phyloP scores from a whole-genome alignment of 106 monocot species.

The Amphibolis antarctica region DNA sequence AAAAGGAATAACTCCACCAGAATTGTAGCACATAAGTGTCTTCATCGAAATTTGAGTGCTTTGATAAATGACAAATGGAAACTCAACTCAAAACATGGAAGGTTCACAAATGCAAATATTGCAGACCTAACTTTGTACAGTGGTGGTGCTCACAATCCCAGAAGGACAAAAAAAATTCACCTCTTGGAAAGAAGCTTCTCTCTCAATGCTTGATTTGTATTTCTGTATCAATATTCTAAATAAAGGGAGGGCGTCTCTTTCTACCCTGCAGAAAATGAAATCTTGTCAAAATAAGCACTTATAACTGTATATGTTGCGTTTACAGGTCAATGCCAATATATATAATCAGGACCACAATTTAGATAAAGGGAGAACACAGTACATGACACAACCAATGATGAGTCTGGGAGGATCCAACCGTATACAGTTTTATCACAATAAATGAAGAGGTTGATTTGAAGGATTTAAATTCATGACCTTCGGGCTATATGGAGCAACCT shows the following conservation, averaged over 20 bases:
- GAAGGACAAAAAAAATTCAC: slow-evolving; percentile 19
- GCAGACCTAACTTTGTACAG: too few relatives aligned
- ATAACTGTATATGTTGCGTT: not conserved
- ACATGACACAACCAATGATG: not conserved
- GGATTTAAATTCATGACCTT: too few relatives aligned
- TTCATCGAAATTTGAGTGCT: too few relatives aligned
- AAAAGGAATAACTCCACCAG: too few relatives aligned
- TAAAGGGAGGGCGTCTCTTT: slow-evolving; percentile 89
- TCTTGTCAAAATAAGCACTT: not conserved
- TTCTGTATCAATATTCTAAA: slow-evolving; percentile 81
- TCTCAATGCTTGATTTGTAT: slow-evolving; percentile 62
- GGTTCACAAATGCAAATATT: too few relatives aligned
- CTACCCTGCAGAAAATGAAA: slow-evolving; percentile 37
- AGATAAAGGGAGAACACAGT: not conserved
- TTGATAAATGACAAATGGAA: too few relatives aligned
- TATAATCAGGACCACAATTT: not conserved
- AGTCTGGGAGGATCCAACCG: too few relatives aligned
- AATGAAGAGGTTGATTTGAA: not conserved
- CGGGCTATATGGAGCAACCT: too few relatives aligned
- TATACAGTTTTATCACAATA: too few relatives aligned
- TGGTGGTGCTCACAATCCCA: too few relatives aligned
- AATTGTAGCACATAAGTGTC: too few relatives aligned
- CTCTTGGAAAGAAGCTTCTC: slow-evolving; percentile 77
- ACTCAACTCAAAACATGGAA: too few relatives aligned
- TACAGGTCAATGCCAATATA: not conserved